Percentiles rank a stretch among this genome's conserved stretches.
Evolutionary conservation across 2,329 filamentous ascomycete genomes (phyloP).

Genomic region (Xylaria sp.): DNA sequence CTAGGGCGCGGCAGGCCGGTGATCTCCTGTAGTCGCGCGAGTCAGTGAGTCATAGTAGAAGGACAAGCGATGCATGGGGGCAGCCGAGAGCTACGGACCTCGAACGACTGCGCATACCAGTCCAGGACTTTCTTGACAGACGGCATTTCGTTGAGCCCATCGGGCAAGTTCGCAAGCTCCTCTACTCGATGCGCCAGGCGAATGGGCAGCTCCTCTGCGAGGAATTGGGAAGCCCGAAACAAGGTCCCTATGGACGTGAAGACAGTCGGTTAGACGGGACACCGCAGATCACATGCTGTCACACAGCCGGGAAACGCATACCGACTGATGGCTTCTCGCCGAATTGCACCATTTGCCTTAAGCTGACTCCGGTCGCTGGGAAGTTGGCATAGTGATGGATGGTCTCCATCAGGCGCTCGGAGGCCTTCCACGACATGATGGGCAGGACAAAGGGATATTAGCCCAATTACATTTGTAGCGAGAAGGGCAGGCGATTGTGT

Average conservation of each 20-base stretch:
- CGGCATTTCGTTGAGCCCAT: conserved; percentile 96
- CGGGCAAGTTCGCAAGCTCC: conserved; percentile 84
- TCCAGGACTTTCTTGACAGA: conserved; percentile 92
- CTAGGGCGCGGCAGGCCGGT: conserved; percentile 75
- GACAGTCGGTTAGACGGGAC: conserved; percentile 13
- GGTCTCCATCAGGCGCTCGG: conserved; percentile 87
- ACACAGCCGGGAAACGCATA: conserved; percentile 39
- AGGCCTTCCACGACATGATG: conserved; percentile 90
- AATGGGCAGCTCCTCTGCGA: conserved; percentile 96
- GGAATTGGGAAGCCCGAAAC: conserved; percentile 95
- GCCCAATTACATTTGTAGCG: conserved; percentile 9
- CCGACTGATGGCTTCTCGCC: conserved; percentile 88
- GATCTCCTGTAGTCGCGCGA: conserved; percentile 64
- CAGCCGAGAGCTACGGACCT: conserved; percentile 50
- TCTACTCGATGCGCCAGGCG: conserved; percentile 93
- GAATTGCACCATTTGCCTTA: conserved; percentile 99
- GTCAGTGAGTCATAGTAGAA: conserved; percentile 31
- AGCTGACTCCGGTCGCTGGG: conserved; percentile 89
- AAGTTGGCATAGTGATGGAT: conserved; percentile 97
- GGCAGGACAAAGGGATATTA: conserved; percentile 23
- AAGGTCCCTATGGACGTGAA: conserved; percentile 52
- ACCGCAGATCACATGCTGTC: conserved; percentile 5
- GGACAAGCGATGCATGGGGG: conserved; percentile 8
- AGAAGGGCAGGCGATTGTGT: conserved; percentile 4
- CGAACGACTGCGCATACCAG: conserved; percentile 99